Base-by-base conservation (phyloP, 495 filamentous ascomycete species). In the Penicilliopsis zonata region DNA sequence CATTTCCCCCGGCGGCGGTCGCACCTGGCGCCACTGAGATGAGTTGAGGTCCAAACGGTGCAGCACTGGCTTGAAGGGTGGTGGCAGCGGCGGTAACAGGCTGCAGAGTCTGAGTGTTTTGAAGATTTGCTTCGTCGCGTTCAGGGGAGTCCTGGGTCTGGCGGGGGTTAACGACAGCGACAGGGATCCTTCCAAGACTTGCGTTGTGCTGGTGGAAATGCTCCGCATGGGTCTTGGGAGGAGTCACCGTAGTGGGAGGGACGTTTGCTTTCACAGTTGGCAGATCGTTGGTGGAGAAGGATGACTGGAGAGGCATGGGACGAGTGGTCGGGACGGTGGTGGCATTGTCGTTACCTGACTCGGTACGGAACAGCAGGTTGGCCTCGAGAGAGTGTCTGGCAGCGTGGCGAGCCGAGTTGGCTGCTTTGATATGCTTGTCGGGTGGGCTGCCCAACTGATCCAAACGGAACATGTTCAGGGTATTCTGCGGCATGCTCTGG, bases 241-340 rank as follows among this genome's bases (percentile, higher is more conserved):
- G 59, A 3, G 67, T 63, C 36, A 80, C 74, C 23, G 71, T 64
- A 44, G 56, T 47, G 28, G 59, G 57, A 48, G 54, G 46, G 22
- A 57, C 51, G 49, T 64, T 61, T 18, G 57, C 74, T 65, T 86
- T 90, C 41, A 85, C 62, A 1, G 86, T 93, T n/a, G 88, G 82
- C 3, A 95, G 61, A 44, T 95, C 90, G 50, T 78, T 82, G 13
- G 86, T 78, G 2, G 90, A 95, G 56, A 83, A 95, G 2, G 88
- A 94, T 3, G 81, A 76, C 54, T 86, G 80, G 21, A 92, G 54
- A 9, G 52, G 41, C 5, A 31, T 41, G 4, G 61, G 61, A 15
- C 55, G 57, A 42, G 31, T 50, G 1, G 56, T 51, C 1, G 52
- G 20, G 17, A 40, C 37, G 13, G 55, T 30, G 10, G 48, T 41